Percentiles rank a stretch among this genome's conserved stretches.
These are phyloP conservation scores for Fusarium subglutinans DNA, from an alignment of 2,329 filamentous ascomycete species.

Conservation along the genomic window DNA sequence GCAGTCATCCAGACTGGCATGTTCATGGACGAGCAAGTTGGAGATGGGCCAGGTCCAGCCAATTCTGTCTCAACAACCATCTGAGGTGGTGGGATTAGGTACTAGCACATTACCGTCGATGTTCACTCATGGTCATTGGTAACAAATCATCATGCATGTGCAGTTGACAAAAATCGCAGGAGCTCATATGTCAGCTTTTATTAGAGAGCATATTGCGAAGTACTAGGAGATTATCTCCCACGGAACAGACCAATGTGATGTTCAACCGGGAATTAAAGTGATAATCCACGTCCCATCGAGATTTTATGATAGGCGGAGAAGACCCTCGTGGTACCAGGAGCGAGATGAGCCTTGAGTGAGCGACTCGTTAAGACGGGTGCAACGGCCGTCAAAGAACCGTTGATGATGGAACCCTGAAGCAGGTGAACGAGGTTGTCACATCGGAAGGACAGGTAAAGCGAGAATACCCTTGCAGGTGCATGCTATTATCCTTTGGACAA, in stretches of 20 bases:
- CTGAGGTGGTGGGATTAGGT: background rate
- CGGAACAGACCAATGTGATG: background rate
- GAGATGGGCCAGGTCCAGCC: background rate
- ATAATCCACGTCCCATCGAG: constrained; percentile 17
- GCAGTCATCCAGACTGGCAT: constrained; percentile 20
- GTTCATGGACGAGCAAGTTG: background rate
- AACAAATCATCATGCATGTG: background rate
- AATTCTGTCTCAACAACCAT: background rate
- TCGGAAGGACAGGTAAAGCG: background rate
- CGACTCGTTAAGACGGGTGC: constrained; percentile 7
- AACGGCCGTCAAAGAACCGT: constrained; percentile 12
- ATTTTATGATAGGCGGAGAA: constrained; percentile 24
- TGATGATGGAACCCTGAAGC: constrained; percentile 8
- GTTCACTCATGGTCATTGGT: background rate
- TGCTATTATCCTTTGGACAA: background rate
- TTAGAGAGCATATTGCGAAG: background rate
- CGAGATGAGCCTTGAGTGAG: constrained; percentile 15
- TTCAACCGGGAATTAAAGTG: constrained; percentile 3
- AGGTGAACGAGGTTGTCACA: constrained; percentile 16
- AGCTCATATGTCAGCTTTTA: background rate
- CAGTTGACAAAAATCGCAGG: background rate
- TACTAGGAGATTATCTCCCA: background rate
- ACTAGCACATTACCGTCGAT: background rate
- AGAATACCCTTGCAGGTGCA: constrained; percentile 17
- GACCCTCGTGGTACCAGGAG: constrained; percentile 1